phyloP scores from a whole-genome alignment of 805 yeast genomes.

The Teunomyces aglyptinius region DNA sequence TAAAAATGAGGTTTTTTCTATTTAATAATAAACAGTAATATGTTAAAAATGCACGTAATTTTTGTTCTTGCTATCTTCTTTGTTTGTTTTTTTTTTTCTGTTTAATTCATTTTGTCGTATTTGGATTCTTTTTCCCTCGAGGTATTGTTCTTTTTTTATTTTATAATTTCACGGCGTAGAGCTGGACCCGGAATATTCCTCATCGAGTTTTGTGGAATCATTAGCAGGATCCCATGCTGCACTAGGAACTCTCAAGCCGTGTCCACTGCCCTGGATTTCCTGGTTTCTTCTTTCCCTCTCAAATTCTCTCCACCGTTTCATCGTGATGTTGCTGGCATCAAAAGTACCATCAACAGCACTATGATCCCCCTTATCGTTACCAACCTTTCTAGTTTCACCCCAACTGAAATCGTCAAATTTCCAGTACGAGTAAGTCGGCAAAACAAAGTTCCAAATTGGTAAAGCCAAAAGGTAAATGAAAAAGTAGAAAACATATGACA shows the following conservation, averaged over 20 bases:
- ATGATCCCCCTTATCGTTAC: conserved; percentile 58
- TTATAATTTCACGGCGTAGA: conserved; percentile 7
- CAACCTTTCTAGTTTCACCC: conserved; percentile 92
- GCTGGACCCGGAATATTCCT: conserved; percentile 22
- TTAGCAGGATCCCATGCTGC: conserved; percentile 48
- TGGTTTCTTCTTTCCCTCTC: conserved; percentile 62
- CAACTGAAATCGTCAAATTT: conserved; percentile 94
- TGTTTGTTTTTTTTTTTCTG: not conserved
- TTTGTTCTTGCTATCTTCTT: not conserved
- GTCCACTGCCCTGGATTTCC: conserved; percentile 12
- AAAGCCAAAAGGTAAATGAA: conserved; percentile 71
- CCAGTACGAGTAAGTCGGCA: conserved; percentile 89
- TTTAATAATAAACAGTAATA: conserved; percentile 3
- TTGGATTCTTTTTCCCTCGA: too few relatives aligned
- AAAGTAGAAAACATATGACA: conserved; percentile 77
- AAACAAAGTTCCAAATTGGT: conserved; percentile 91
- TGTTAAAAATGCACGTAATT: not conserved
- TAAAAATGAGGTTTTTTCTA: conserved; percentile 2
- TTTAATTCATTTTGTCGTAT: too few relatives aligned
- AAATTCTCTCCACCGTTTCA: conserved; percentile 94
- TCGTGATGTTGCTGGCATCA: conserved; percentile 84
- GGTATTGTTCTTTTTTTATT: too few relatives aligned
- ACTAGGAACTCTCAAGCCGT: conserved; percentile 30
- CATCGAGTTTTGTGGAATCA: conserved; percentile 22
- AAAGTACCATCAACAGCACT: conserved; percentile 76